Percentiles rank a stretch among this genome's conserved stretches.
phyloP scores from a whole-genome alignment of 108 stramenopile species.

The Mayamaea pseudoterrestris region DNA sequence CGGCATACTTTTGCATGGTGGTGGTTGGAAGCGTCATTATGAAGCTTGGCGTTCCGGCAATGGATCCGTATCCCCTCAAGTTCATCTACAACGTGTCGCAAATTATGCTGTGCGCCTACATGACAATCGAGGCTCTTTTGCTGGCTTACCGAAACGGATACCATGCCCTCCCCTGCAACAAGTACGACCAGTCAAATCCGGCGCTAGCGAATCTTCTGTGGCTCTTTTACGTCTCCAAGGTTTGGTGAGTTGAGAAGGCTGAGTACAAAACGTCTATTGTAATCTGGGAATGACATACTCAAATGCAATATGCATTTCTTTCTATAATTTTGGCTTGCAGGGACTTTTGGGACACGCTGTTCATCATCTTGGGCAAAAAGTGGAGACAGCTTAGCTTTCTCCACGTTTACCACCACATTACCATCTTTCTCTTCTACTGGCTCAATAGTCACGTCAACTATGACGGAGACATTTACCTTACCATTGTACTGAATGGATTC shows the following conservation, averaged over 20 bases:
- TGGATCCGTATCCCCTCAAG: slow-evolving; percentile 87
- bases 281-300: too few species aligned
- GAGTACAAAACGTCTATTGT: too few species aligned
- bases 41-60: slow-evolving; percentile 40
- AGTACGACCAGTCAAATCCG: slow-evolving; percentile 59
- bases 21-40: slow-evolving; percentile 64
- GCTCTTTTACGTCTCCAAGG: slow-evolving; percentile 96
- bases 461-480: slow-evolving; percentile 95
- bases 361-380: slow-evolving; percentile 96
- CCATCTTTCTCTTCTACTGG: slow-evolving; percentile 98
- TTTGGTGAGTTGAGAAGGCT: too few species aligned
- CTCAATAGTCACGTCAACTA: slow-evolving; percentile 84
- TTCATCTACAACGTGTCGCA: slow-evolving; percentile 97
- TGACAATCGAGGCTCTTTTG: slow-evolving; percentile 91
- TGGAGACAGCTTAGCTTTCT: slow-evolving; percentile 97
- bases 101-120: slow-evolving; percentile 97
- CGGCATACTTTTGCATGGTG: slow-evolving; percentile 76
- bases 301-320: too few species aligned
- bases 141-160: slow-evolving; percentile 87
- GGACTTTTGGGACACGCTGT: slow-evolving; percentile 99
- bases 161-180: slow-evolving; percentile 72
- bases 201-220: slow-evolving; percentile 88
- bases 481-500: slow-evolving; percentile 93
- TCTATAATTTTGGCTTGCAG: too few species aligned
- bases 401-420: slow-evolving; percentile 99